Evolutionary conservation across 495 filamentous ascomycete species (phyloP), one percentile per base, ranked within the genome.

Genomic region (Trichoderma reesei): DNA sequence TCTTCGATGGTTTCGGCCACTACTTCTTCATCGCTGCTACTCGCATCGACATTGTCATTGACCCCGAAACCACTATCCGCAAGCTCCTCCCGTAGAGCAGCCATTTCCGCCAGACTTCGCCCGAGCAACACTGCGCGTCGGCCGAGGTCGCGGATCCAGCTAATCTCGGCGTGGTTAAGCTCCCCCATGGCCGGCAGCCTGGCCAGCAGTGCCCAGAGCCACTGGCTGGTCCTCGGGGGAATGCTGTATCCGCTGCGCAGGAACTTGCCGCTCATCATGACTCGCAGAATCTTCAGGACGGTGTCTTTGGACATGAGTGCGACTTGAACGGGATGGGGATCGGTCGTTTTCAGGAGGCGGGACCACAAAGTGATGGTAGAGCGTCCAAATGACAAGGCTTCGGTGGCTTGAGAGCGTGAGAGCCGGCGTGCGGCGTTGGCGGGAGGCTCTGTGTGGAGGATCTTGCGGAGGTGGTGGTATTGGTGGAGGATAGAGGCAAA

Each of bases 321-420:
- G 18, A 93, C 68, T 68, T 91, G 89, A 0, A 78, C 83, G 11
- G 88, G 87, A 16, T 80, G 73, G 8, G 90, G 90, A 60, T 86
- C 82, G 6, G 83, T 79, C 36, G 70, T 68, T 41, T 75, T 73
- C 73, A 73, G 76, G 60, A 67, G 82, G 64, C 63, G 86, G 51
- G 34, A 82, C 78, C 67, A 84, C 69, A 63, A 77, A 68, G 81
- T 78, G 80, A 76, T 81, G 62, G 72, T 79, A 73, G 64, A 74
- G 64, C 65, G 74, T 42, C 70, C 81, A 68, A 78, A 75, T 6
- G 72, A 68, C 1, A 79, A 80, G 5, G 87, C 78, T 59, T 78
- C 75, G 41, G 81, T 86, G 8, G 83, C 83, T 68, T 88, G 83
- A 11, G 81, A 75, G 59, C 76, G 69, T 60, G 84, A 81, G 1